A percentile compares a stretch with the other conserved stretches of the same genome.
Evolutionary conservation across 345 rosid species (phyloP).

Genomic region (Excoecaria agallocha): DNA sequence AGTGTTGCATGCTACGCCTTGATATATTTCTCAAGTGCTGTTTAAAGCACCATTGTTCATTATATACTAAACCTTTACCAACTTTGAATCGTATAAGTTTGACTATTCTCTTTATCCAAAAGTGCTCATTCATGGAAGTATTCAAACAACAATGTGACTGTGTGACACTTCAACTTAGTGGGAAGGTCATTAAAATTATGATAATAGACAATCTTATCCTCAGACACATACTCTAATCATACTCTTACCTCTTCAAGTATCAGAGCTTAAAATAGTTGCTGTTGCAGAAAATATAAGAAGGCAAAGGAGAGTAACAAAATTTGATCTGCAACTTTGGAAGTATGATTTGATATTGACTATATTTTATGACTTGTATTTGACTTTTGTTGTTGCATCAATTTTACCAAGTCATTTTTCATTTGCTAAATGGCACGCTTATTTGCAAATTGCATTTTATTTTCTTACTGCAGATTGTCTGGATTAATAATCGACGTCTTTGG

Average conservation of each 20-base stretch:
- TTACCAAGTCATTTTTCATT: neutral
- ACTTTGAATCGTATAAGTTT: neutral
- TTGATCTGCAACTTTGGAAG: neutral
- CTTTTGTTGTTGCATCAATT: neutral
- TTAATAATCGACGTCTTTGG: slow-evolving; percentile 83
- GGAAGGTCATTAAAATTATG: neutral
- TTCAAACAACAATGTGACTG: neutral
- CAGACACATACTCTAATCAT: too few species aligned
- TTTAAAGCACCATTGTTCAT: neutral
- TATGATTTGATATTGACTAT: neutral
- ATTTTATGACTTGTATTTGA: neutral
- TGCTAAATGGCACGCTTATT: slow-evolving; percentile 5
- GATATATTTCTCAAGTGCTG: neutral
- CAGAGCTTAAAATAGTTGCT: neutral
- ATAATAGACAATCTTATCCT: too few species aligned
- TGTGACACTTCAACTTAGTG: neutral
- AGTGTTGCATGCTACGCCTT: neutral
- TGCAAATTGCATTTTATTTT: slow-evolving; percentile 13
- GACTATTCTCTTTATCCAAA: neutral
- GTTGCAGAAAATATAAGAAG: neutral
- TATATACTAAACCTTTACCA: neutral
- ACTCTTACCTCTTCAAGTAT: too few species aligned
- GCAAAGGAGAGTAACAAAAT: neutral
- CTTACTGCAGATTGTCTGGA: slow-evolving; percentile 69
- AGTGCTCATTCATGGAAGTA: neutral